Base-by-base conservation (phyloP, 495 filamentous ascomycete species). In the Halenospora varia region DNA sequence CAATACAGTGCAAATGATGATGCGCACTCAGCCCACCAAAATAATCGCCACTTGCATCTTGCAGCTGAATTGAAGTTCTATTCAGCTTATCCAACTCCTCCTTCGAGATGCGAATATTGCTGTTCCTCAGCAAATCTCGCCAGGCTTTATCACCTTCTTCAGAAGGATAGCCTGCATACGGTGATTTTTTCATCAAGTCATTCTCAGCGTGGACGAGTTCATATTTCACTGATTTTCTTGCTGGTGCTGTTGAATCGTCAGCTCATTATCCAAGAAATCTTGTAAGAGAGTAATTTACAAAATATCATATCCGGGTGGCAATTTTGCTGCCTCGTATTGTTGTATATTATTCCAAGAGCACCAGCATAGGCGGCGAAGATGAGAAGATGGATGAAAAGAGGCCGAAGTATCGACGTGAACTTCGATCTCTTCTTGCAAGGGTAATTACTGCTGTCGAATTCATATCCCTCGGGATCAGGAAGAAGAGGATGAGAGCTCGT, bases 1-100 rank as follows among this genome's bases (percentile, higher is more conserved):
- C 42, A 53, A 60, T 48, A 24, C 66, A 68, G 46, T 68, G 66
- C 0, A 68, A 61, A 50, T 68, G 66, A 42, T 68, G 66, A 53
- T 63, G 66, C 25, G 62, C 56, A 41, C 56, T 59, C 13, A 61
- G 25, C 15, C 24, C 45, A 15, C 20, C 29, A 41, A 61, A 39
- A 45, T 51, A 61, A 19, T 39, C 39, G 2, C 53, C 42, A n/a
- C 17, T 23, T 11, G 22, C 53, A 49, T 56, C 53, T 13, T 46
- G 42, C n/a, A 49, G 20, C 29, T 56, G 13, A n/a, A 56, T 26
- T 3, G 25, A 25, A n/a, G 23, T 42, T 15, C 51, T 22, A 22
- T 48, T 48, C 9, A 48, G 17, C 19, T 23, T 53, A 23, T 20
- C 42, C 41, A 54, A 25, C n/a, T 59, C 49, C 9, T 59, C 48